Evolutionary conservation across 805 yeast genomes (phyloP).

Genomic region (Maudiozyma pseudohumilis): DNA sequence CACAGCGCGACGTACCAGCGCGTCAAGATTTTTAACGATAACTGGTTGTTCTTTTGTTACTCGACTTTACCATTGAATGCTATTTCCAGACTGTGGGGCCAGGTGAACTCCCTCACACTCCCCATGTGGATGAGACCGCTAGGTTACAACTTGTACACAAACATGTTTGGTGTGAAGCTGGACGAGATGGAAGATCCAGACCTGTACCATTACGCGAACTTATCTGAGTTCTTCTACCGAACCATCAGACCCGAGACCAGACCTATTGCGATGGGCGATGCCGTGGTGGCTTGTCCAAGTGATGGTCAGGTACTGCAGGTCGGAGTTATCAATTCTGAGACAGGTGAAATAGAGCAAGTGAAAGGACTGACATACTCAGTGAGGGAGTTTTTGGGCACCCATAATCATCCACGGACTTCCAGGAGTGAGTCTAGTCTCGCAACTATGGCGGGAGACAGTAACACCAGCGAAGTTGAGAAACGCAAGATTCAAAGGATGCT

Average conservation of each 20-base stretch:
- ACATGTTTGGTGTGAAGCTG: conserved; percentile 75
- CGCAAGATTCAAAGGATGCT: conserved; percentile 67
- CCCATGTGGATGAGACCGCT: conserved; percentile 86
- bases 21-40: conserved; percentile 30
- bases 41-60: conserved; percentile 87
- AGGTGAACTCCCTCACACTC: conserved; percentile 66
- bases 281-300: conserved; percentile 71
- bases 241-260: conserved; percentile 67
- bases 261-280: conserved; percentile 55
- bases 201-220: conserved; percentile 60
- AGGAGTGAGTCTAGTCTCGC: conserved; percentile 20
- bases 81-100: conserved; percentile 90
- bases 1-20: conserved; percentile 23
- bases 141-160: conserved; percentile 67
- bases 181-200: conserved; percentile 84
- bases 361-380: conserved; percentile 92
- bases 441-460: conserved; percentile 32
- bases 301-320: conserved; percentile 85
- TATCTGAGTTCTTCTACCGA: conserved; percentile 88
- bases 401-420: conserved; percentile 28
- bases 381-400: conserved; percentile 72
- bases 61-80: conserved; percentile 86
- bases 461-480: conserved; percentile 35
- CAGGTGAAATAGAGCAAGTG: conserved; percentile 91
- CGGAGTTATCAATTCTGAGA: conserved; percentile 55